Evolutionary conservation across 2,329 filamentous ascomycete species (phyloP).

Genomic region (Colletotrichum lini): DNA sequence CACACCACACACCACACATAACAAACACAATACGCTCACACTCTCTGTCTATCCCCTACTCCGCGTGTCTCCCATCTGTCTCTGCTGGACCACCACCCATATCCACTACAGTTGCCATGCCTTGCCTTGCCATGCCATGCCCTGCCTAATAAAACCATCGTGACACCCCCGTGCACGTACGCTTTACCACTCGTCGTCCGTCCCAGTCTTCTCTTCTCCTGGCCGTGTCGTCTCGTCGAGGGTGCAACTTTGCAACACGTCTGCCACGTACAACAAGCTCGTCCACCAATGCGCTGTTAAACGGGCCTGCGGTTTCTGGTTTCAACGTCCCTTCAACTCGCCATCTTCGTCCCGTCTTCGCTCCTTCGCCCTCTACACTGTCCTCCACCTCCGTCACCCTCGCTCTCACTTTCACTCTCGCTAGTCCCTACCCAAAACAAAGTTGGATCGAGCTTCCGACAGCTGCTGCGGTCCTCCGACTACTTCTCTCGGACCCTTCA

Average conservation of each 20-base stretch:
- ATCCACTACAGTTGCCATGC: conserved; percentile 19
- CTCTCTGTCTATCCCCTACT: conserved; percentile 30
- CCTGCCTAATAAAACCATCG: conserved; percentile 39
- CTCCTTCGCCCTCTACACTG: neutral
- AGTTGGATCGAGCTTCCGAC: conserved; percentile 22
- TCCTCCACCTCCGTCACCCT: neutral
- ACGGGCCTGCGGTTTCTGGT: conserved; percentile 20
- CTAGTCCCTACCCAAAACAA: neutral
- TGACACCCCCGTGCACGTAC: conserved; percentile 30
- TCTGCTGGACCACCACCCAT: conserved; percentile 21
- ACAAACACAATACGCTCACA: neutral
- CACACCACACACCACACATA: conserved; percentile 4
- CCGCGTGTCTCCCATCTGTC: conserved; percentile 25
- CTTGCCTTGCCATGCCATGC: neutral
- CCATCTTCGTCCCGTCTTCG: conserved; percentile 27
- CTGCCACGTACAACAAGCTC: conserved; percentile 36
- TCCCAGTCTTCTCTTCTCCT: conserved; percentile 2
- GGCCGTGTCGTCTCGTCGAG: conserved; percentile 31
- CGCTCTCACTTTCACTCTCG: neutral
- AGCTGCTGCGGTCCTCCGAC: neutral
- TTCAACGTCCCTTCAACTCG: conserved; percentile 31
- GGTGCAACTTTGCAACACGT: conserved; percentile 17
- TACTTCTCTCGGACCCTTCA: conserved; percentile 21
- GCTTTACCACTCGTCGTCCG: neutral
- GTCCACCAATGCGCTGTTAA: conserved; percentile 30